Evolutionary conservation across 139 green algal genomes (phyloP).

Genomic region (Zygnema cylindricum): DNA sequence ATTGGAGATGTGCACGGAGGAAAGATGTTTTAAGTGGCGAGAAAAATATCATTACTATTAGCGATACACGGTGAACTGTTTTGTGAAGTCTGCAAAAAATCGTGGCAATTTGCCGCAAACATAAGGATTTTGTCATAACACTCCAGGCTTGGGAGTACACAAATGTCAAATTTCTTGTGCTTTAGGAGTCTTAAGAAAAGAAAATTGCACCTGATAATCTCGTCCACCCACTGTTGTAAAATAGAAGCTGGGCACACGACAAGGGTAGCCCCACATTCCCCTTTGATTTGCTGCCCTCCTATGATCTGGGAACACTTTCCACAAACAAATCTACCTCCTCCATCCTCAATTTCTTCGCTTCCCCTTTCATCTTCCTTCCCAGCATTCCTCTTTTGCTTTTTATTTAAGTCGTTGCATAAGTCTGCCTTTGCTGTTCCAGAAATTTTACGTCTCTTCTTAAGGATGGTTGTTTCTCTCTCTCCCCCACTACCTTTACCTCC

Average conservation of each 20-base stretch:
- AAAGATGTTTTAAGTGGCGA: too few species aligned
- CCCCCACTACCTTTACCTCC: not conserved
- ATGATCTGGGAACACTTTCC: conserved; percentile 20
- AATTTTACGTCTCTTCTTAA: not conserved
- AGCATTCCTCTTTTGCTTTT: not conserved
- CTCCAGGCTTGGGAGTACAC: too few species aligned
- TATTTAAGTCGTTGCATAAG: not conserved
- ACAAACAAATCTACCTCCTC: conserved; percentile 11
- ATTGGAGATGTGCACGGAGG: too few species aligned
- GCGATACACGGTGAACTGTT: too few species aligned
- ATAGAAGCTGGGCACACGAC: conserved; percentile 89
- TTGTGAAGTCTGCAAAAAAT: too few species aligned
- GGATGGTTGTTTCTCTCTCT: not conserved
- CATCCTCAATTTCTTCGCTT: not conserved
- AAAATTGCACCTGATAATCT: conserved; percentile 65
- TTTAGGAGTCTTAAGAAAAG: too few species aligned
- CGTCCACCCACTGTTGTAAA: conserved; percentile 82
- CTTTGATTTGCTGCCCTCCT: not conserved
- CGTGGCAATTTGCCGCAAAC: too few species aligned
- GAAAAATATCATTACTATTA: too few species aligned
- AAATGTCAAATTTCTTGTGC: too few species aligned
- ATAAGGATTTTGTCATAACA: too few species aligned
- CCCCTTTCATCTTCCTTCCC: not conserved
- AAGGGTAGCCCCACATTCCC: conserved; percentile 75
- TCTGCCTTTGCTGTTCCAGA: not conserved